Conservation (phyloP, 1,284 basidiomycete genomes). For the Earliella scabrosa region DNA sequence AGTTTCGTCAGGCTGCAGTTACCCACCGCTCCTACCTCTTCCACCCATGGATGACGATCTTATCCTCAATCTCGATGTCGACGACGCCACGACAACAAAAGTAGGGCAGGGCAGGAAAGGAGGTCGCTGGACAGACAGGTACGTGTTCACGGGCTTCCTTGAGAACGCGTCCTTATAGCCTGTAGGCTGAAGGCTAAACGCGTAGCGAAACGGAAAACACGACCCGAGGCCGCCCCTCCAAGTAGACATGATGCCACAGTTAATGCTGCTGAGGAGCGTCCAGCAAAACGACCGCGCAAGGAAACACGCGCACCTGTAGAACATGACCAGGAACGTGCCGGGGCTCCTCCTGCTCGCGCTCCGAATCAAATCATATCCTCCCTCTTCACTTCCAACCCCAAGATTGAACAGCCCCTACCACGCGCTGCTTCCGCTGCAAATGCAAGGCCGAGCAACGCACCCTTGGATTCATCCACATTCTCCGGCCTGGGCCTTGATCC, state of each 20-base stretch:
- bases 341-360: slow-evolving; percentile 40
- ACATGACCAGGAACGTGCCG: slow-evolving; percentile 21
- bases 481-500: slow-evolving; percentile 81
- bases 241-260: slow-evolving; percentile 28
- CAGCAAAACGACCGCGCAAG: slow-evolving; percentile 55
- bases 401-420: slow-evolving; percentile 49
- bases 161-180: slow-evolving; percentile 8
- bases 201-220: slow-evolving; percentile 62
- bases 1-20: not conserved
- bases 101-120: slow-evolving; percentile 56
- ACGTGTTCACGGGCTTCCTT: slow-evolving; percentile 22
- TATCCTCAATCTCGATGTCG: slow-evolving; percentile 65
- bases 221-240: slow-evolving; percentile 25
- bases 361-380: slow-evolving; percentile 85
- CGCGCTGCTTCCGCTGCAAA: slow-evolving; percentile 32
- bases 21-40: not conserved
- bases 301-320: slow-evolving; percentile 32
- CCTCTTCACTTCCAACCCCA: slow-evolving; percentile 86
- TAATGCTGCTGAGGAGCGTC: slow-evolving; percentile 30
- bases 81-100: slow-evolving; percentile 39
- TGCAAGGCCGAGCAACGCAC: slow-evolving; percentile 82
- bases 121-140: slow-evolving; percentile 88
- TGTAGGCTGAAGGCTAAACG: slow-evolving; percentile 73
- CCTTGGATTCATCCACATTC: slow-evolving; percentile 79
- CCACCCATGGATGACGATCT: slow-evolving; percentile 64